A percentile compares a stretch with the other conserved stretches of the same genome.
These are phyloP conservation scores for Teratosphaeriaceae sp. DNA, from an alignment of 2,329 filamentous ascomycete genomes.

Conservation along the genomic window DNA sequence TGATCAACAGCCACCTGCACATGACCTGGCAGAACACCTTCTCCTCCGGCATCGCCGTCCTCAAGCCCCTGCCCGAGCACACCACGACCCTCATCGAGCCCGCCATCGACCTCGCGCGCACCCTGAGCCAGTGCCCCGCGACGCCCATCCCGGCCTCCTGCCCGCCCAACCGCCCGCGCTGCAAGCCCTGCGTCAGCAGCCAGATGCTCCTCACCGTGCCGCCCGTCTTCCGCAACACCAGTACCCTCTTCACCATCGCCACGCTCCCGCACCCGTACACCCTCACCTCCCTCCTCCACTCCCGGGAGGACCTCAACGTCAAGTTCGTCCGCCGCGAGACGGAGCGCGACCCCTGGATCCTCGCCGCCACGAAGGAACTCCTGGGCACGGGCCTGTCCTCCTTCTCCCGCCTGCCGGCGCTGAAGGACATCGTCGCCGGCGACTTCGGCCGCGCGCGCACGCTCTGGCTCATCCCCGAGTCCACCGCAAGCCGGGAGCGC, in stretches of 20 bases:
- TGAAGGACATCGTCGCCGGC: slow-evolving; percentile 77
- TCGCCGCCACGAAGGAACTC: slow-evolving; percentile 61
- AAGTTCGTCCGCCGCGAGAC: slow-evolving; percentile 51
- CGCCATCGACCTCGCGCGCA: slow-evolving; percentile 64
- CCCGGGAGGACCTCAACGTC: slow-evolving; percentile 32
- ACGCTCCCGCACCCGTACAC: slow-evolving; percentile 91
- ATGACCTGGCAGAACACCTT: slow-evolving; percentile 77
- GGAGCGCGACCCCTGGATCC: slow-evolving; percentile 72
- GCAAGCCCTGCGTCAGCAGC: slow-evolving; percentile 65
- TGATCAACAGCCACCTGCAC: slow-evolving; percentile 84
- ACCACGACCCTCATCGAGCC: slow-evolving; percentile 66
- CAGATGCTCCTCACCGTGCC: slow-evolving; percentile 61
- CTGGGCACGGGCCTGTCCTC: slow-evolving; percentile 58
- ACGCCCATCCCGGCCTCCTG: slow-evolving; percentile 70
- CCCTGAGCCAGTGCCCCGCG: slow-evolving; percentile 67
- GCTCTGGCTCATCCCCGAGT: slow-evolving; percentile 76
- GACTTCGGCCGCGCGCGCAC: slow-evolving; percentile 57
- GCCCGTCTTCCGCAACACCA: slow-evolving; percentile 63
- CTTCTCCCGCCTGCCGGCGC: slow-evolving; percentile 59
- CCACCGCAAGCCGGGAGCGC: slow-evolving; percentile 35
- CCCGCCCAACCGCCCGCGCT: slow-evolving; percentile 71
- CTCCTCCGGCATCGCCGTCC: slow-evolving; percentile 66
- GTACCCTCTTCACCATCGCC: slow-evolving; percentile 70
- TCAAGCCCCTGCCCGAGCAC: slow-evolving; percentile 71
- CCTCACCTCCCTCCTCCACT: slow-evolving; percentile 59